Evolutionary conservation across 495 filamentous ascomycete genomes (phyloP), one percentile per base, ranked within the genome.

Genomic region (Pyronema domesticum): DNA sequence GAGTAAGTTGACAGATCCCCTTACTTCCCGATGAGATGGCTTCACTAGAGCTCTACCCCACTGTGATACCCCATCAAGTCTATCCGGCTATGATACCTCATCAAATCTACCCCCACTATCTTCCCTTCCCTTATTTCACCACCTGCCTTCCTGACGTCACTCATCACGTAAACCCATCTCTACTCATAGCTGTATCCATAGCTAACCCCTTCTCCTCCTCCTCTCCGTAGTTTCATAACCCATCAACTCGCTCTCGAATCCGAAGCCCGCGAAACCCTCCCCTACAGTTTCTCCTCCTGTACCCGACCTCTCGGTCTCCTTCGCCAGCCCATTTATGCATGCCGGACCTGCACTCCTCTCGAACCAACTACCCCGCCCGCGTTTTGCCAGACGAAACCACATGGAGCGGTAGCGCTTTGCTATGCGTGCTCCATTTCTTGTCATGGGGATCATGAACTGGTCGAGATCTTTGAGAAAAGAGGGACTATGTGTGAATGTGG

Each of bases 401-500:
- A 48, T 11, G 61, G 54, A 60, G 76, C n/a, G 3, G 91, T 89
- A 7, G 91, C 80, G 17, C 80, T 98, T 55, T 98, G 91, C 71
- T 98, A 98, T 62, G 83, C 86, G 18, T 99, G 91, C 72, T 94
- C 86, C 14, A 91, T 99, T 37, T 80, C 86, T 59, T 99, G 91
- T 67, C 91, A 99, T 60, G 88, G 91, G 51, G 88, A 95, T 64
- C 93, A 96, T 63, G 83, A 77, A 3, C 75, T 99, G 18, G 93
- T 95, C 30, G 93, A 99, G 69, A 83, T 99, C 14, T 99, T 99
- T 74, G 79, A 76, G 66, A 95, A 94, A 71, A 80, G 93, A 57
- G 80, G 94, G 67, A 94, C 96, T 64, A 85, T 85, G 30, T 99
- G 93, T 69, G 93, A 99, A 66, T 99, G 93, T 64, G 93, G 93